Conservation (phyloP, 2,329 filamentous ascomycete species). For the Pestalotiopsis sp. region DNA sequence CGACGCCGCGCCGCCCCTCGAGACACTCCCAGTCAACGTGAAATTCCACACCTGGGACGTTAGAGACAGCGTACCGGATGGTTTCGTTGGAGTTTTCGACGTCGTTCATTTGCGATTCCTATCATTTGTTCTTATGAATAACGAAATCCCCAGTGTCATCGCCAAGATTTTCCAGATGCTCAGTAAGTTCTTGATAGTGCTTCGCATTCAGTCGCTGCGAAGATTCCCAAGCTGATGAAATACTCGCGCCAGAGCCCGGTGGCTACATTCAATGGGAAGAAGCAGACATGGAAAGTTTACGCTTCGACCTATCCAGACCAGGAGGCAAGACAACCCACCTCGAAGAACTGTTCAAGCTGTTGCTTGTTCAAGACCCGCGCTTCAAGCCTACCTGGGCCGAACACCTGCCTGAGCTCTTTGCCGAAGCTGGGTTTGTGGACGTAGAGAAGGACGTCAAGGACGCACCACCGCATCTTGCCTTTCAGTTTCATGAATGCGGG, state of each 20-base stretch:
- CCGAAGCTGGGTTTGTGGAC: constrained; percentile 15
- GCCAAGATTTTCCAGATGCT: constrained; percentile 21
- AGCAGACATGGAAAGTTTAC: constrained; percentile 13
- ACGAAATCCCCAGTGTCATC: not conserved
- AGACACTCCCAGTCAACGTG: constrained; percentile 17
- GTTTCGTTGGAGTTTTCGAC: not conserved
- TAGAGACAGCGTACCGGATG: not conserved
- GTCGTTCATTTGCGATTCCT: not conserved
- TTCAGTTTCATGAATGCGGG: constrained; percentile 15
- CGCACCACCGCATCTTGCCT: constrained; percentile 15
- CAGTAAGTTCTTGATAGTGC: constrained; percentile 14
- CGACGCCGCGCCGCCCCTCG: constrained; percentile 19
- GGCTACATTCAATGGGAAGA: constrained; percentile 25
- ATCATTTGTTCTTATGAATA: not conserved
- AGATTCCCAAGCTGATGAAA: not conserved
- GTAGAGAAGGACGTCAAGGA: constrained; percentile 16
- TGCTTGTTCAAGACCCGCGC: constrained; percentile 12
- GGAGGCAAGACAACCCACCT: constrained; percentile 13
- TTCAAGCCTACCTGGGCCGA: constrained; percentile 15
- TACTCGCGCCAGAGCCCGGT: constrained; percentile 18
- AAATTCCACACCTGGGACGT: not conserved
- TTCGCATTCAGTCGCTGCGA: not conserved
- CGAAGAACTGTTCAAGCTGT: constrained; percentile 7
- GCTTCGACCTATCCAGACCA: constrained; percentile 15
- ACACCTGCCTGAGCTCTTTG: constrained; percentile 13